phyloP scores from a whole-genome alignment of 495 filamentous ascomycete genomes.

The Hyaloscypha bicolor region DNA sequence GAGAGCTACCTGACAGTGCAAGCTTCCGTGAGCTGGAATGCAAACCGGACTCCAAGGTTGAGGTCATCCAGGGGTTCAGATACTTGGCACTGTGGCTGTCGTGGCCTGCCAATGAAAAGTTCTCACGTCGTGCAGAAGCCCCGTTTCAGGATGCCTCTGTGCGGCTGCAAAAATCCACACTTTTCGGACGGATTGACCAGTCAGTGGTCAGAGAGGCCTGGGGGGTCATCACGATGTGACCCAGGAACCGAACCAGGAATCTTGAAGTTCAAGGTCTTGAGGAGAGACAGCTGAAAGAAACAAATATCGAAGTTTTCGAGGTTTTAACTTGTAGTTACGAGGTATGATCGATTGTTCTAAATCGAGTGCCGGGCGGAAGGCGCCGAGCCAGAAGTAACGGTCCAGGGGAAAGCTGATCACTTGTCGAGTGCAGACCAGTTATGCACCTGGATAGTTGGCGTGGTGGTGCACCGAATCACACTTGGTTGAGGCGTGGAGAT shows the following conservation, averaged over 20 bases:
- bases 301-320: neutral
- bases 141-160: neutral
- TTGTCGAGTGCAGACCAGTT: neutral
- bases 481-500: neutral
- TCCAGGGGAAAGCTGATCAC: neutral
- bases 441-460: neutral
- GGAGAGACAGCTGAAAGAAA: neutral
- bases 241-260: neutral
- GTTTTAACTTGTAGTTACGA: neutral
- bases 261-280: neutral
- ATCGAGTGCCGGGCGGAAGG: neutral
- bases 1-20: neutral
- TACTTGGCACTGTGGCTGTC: neutral
- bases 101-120: neutral
- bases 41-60: neutral
- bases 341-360: neutral
- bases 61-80: neutral
- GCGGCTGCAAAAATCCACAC: neutral
- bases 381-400: neutral
- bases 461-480: too few species aligned
- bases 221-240: neutral
- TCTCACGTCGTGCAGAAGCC: neutral
- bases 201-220: neutral
- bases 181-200: neutral
- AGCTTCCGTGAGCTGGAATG: neutral